Evolutionary conservation across 208 protist species (phyloP), one percentile per base, ranked within the genome.

Genomic region (Leishmania turanica): DNA sequence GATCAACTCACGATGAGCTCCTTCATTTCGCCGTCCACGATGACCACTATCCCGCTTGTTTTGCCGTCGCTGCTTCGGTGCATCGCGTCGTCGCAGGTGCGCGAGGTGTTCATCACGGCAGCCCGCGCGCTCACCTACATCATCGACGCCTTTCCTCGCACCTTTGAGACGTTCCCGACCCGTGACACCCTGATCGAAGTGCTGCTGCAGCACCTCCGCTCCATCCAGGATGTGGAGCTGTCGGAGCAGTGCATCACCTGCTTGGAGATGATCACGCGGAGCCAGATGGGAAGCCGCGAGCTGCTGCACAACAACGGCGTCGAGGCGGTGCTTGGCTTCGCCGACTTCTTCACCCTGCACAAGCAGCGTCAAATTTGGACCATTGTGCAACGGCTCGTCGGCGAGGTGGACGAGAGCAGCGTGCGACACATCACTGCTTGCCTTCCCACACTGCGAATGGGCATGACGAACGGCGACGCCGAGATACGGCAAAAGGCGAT

Each of bases 181-280:
- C 77, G 83, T 5, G 45, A 75, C 53, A 88, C 84, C 45, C 91
- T 88, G 54, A 84, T 98, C 5, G 79, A 88, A 1, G 79, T 90
- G 3, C 84, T 99, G 42, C 92, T 97, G 47, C 76, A 81, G 54
- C 95, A 96, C 68, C 83, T 99, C 8, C 87, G 93, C 27, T 91
- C 80, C 21, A 97, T 99, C 71, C 90, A 97, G 75, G 98, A 98
- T 83, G 97, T 99, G 79, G 98, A 99, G 86, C 80, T 99, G 19
- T 96, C 98, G 47, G 97, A 99, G 84, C 95, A 99, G 90, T 95
- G 93, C 78, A 79, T 99, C 24, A 93, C 86, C 47, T 97, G 94
- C 83, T 34, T 99, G 24, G 95, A 99, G 62, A 97, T 99, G 80
- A 80, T 99, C 31, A 92, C 93, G 51, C 88, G 94, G 51, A 81